Conservation (phyloP, 2,329 filamentous ascomycete species). For the Cordyceps cicadae region DNA sequence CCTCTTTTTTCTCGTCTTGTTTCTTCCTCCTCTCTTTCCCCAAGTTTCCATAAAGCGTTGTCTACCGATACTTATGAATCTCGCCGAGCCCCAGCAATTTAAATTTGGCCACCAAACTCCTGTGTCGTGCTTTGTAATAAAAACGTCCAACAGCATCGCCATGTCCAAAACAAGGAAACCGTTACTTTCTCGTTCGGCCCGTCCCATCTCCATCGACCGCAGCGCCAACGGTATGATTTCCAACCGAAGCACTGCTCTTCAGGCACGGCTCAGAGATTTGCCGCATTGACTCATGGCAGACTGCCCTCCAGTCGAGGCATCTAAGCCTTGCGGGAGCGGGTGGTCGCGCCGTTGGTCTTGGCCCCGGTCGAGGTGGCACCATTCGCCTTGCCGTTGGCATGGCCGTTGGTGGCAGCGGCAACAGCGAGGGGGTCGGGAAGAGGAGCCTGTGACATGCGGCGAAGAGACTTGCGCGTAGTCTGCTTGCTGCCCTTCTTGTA, state of each 20-base stretch:
- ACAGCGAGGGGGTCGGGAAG: conserved; percentile 77
- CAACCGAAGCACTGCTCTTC: background rate
- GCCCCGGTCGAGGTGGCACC: conserved; percentile 47
- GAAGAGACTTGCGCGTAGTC: conserved; percentile 70
- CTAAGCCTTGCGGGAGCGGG: conserved; percentile 61
- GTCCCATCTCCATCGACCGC: background rate
- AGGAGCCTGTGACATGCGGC: conserved; percentile 56
- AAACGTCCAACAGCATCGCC: conserved; percentile 5
- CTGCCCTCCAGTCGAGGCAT: background rate
- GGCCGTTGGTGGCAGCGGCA: conserved; percentile 45
- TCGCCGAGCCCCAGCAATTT: conserved; percentile 9
- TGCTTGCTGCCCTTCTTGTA: conserved; percentile 83
- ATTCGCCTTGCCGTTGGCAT: conserved; percentile 38
- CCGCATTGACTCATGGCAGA: background rate
- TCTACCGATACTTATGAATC: conserved; percentile 4
- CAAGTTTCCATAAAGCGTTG: background rate
- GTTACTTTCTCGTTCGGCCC: background rate
- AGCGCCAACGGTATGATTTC: background rate
- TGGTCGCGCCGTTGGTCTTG: conserved; percentile 52
- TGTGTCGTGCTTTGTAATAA: background rate
- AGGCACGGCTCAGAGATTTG: background rate
- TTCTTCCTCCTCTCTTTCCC: background rate
- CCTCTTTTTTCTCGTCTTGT: background rate
- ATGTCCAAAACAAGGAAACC: conserved; percentile 8
- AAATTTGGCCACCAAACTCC: conserved; percentile 8